Evolutionary conservation across 371 early-diverging fungal species (phyloP).

Genomic region (Mortierella sp.): DNA sequence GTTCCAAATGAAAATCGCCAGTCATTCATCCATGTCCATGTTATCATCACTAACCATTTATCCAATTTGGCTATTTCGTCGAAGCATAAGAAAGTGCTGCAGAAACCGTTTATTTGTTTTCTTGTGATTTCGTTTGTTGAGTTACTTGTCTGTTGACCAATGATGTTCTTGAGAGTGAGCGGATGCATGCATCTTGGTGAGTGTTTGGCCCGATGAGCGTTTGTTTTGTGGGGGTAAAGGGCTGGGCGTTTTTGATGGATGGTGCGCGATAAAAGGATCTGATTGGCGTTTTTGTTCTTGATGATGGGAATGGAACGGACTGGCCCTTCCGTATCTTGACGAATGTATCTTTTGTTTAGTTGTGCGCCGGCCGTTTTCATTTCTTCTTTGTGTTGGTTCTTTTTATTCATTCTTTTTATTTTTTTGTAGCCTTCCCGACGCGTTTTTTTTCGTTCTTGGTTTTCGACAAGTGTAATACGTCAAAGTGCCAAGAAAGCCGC

Average conservation of each 20-base stretch:
- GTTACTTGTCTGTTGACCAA: neutral
- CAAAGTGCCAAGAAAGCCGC: no score
- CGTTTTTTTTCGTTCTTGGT: no score
- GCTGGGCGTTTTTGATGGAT: neutral
- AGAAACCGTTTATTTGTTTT: neutral
- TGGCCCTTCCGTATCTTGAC: no score
- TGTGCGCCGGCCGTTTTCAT: no score
- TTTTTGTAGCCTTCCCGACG: no score
- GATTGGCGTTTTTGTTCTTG: neutral
- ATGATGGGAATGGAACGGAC: no score
- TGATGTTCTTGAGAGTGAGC: neutral
- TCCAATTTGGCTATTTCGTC: neutral
- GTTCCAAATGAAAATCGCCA: neutral
- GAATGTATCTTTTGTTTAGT: no score
- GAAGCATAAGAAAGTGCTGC: no score
- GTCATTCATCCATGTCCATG: neutral
- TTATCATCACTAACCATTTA: neutral
- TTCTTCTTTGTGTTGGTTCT: no score
- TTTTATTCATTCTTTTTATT: no score
- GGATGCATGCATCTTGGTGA: neutral
- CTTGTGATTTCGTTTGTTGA: neutral
- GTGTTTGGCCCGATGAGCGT: neutral
- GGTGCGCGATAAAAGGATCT: no score
- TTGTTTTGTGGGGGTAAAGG: neutral
- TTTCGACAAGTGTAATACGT: no score